These are phyloP conservation scores for Prunella vulgaris DNA, from an alignment of 257 asterid species.

Conservation along the genomic window DNA sequence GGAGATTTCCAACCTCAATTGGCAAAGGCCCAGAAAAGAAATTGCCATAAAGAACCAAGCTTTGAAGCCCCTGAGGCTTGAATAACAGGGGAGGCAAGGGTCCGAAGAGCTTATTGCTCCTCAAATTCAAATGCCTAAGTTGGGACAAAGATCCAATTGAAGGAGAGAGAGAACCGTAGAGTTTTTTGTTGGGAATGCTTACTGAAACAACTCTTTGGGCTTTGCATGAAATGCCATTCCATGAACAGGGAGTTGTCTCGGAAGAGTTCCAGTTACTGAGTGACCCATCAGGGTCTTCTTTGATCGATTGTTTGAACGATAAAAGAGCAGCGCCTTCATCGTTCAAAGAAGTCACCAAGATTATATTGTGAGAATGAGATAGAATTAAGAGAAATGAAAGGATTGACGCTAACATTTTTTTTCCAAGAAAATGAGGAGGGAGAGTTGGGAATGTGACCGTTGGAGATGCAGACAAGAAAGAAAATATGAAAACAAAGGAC, in stretches of 20 bases:
- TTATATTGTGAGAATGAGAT: conserved; percentile 10
- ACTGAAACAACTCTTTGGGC: conserved; percentile 62
- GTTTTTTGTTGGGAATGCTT: conserved; percentile 70
- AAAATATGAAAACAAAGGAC: conserved; percentile 1
- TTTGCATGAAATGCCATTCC: conserved; percentile 90
- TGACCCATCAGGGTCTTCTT: conserved; percentile 69
- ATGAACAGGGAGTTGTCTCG: conserved; percentile 78
- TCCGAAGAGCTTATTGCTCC: conserved; percentile 61
- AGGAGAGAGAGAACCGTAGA: conserved; percentile 59
- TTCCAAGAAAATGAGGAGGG: conserved; percentile 21
- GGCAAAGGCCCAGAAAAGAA: conserved; percentile 74
- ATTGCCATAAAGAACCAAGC: conserved; percentile 86
- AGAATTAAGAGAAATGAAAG: conserved; percentile 29
- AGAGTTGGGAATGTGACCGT: conserved; percentile 29
- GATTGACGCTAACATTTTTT: conserved; percentile 33
- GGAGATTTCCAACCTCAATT: conserved; percentile 54
- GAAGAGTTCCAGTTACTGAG: conserved; percentile 64
- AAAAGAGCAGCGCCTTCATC: conserved; percentile 69
- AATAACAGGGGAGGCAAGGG: conserved; percentile 57
- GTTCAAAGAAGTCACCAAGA: conserved; percentile 51
- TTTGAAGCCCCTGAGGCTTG: conserved; percentile 49
- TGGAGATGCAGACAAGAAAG: conserved; percentile 22
- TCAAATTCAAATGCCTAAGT: conserved; percentile 75
- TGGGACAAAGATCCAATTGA: conserved; percentile 72
- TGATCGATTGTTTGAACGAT: conserved; percentile 63